A percentile compares a stretch with the other conserved stretches of the same genome.
Conservation (phyloP, 169 alveolate genomes). For the Plasmodium gonderi region DNA sequence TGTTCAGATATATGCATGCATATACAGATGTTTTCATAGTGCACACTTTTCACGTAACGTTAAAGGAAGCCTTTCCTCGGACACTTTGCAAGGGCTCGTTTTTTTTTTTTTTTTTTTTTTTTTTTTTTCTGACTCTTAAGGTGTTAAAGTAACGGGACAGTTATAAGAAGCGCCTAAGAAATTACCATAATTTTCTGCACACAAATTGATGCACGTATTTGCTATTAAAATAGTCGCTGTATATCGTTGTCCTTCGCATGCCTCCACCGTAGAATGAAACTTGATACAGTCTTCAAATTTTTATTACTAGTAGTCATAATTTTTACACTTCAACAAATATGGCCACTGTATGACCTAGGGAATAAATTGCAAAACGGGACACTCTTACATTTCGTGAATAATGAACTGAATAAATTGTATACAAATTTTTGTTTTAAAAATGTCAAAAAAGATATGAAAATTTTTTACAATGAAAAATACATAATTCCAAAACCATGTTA, state of each 20-base stretch:
- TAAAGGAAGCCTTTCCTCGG: too few species aligned
- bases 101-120: too few species aligned
- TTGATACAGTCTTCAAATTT: constrained; percentile 25
- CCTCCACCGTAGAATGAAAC: constrained; percentile 16
- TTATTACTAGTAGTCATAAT: constrained; percentile 17
- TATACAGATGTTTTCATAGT: constrained; percentile 3
- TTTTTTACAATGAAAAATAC: background rate
- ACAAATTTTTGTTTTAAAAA: background rate
- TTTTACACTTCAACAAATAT: constrained; percentile 29
- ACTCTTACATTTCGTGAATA: background rate
- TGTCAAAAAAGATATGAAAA: constrained; percentile 7
- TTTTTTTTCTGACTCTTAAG: too few species aligned
- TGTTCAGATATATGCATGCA: background rate
- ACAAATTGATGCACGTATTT: too few species aligned
- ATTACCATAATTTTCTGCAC: too few species aligned
- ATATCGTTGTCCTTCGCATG: background rate
- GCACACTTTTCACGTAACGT: too few species aligned
- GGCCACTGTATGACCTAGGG: constrained; percentile 8
- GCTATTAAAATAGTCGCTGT: too few species aligned
- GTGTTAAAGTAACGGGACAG: too few species aligned
- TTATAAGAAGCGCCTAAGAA: too few species aligned
- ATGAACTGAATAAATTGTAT: background rate
- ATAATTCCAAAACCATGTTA: constrained; percentile 4
- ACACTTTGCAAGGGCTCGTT: too few species aligned
- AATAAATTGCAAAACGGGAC: background rate